Evolutionary conservation across 352 stramenopile genomes (phyloP).

Genomic region (Pythium volutum): DNA sequence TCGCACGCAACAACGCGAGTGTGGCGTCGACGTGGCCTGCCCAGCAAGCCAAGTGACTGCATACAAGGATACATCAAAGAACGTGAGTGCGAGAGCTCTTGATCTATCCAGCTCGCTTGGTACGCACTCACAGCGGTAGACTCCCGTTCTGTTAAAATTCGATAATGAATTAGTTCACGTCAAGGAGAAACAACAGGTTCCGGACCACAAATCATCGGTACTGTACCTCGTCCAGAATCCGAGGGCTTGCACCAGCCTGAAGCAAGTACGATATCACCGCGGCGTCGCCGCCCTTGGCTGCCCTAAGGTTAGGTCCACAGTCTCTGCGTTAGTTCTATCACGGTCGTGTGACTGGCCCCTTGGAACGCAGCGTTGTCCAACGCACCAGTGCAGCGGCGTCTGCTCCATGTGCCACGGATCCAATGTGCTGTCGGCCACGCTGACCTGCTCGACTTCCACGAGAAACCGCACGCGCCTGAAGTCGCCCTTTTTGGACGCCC

Average conservation of each 20-base stretch:
- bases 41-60: conserved; percentile 67
- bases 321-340: no score
- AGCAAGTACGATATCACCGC: conserved; percentile 59
- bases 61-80: background rate
- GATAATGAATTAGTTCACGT: no score
- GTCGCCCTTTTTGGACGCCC: conserved; percentile 63
- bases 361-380: no score
- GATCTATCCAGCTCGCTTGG: background rate
- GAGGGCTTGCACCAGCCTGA: conserved; percentile 40
- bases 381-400: conserved; percentile 65
- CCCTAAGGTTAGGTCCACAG: conserved; percentile 30
- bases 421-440: conserved; percentile 36
- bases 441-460: conserved; percentile 54
- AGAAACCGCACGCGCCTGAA: conserved; percentile 50
- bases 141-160: conserved; percentile 53
- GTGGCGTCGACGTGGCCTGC: conserved; percentile 57
- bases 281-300: conserved; percentile 53
- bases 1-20: conserved; percentile 43
- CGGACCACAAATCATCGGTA: background rate
- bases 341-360: no score
- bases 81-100: background rate
- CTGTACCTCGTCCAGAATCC: conserved; percentile 48
- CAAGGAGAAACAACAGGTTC: background rate
- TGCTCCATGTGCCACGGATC: conserved; percentile 80
- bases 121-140: conserved; percentile 45